Conservation (phyloP, 129 eudicot genomes). For the Tagetes patula region DNA sequence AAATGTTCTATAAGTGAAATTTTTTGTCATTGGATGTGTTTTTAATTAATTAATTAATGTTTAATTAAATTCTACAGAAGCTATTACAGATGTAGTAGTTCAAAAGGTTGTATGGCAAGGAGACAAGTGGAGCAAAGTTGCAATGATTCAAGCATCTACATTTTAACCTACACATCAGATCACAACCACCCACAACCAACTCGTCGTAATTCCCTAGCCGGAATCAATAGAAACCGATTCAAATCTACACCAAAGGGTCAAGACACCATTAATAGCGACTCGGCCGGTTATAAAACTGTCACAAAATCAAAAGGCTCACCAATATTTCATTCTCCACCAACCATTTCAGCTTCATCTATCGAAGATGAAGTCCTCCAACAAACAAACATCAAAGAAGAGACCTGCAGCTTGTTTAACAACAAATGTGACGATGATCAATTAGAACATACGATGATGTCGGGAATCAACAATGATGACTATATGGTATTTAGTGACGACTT, state of each 20-base stretch:
- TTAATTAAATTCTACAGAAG: constrained; percentile 49
- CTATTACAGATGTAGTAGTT: constrained; percentile 84
- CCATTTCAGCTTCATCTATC: constrained; percentile 23
- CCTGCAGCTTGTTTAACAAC: constrained; percentile 6
- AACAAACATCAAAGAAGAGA: constrained; percentile 36
- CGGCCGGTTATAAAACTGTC: constrained; percentile 8
- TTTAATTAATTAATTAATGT: too few relatives aligned
- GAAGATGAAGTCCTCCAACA: constrained; percentile 35
- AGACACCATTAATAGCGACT: constrained; percentile 22
- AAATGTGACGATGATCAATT: constrained; percentile 14
- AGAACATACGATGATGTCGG: constrained; percentile 2
- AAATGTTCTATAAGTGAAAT: too few relatives aligned
- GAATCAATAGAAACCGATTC: constrained; percentile 51
- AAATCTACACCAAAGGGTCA: constrained; percentile 34
- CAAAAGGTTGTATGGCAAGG: constrained; percentile 83
- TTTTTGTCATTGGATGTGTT: too few relatives aligned
- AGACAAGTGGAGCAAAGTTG: constrained; percentile 91
- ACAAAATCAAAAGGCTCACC: constrained; percentile 30
- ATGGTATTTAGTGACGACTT: constrained; percentile 55
- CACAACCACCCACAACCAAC: constrained; percentile 85
- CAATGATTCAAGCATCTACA: constrained; percentile 55
- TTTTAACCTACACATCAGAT: constrained; percentile 74
- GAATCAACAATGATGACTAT: constrained; percentile 22
- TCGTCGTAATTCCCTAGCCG: constrained; percentile 69
- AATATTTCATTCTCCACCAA: constrained; percentile 30